These are phyloP conservation scores for Aspergillus oerlinghausenensis DNA, from an alignment of 2,329 filamentous ascomycete genomes.

Conservation along the genomic window DNA sequence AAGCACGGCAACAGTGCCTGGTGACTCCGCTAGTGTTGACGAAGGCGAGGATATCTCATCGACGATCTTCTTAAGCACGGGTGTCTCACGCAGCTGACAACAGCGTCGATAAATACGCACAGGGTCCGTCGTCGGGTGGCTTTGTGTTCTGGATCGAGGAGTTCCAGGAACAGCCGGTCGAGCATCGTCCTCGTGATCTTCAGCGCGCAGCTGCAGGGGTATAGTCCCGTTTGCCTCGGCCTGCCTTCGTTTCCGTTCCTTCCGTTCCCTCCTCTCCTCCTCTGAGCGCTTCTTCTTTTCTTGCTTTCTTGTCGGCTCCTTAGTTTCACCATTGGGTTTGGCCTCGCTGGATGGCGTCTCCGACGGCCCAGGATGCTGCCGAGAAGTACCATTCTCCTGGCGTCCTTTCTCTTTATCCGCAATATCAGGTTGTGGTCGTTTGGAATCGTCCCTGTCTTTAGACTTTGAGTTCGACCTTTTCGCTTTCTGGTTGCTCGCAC, in stretches of 20 bases:
- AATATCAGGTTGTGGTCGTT: conserved; percentile 55
- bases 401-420: conserved; percentile 54
- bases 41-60: conserved; percentile 73
- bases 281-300: conserved; percentile 96
- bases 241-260: conserved; percentile 78
- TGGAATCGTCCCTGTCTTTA: conserved; percentile 69
- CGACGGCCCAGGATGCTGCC: conserved; percentile 8
- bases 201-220: conserved; percentile 74
- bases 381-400: conserved; percentile 14
- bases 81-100: conserved; percentile 88
- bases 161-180: conserved; percentile 27
- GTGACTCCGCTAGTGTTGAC: conserved; percentile 58
- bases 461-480: conserved; percentile 50
- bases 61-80: conserved; percentile 84
- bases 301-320: conserved; percentile 65
- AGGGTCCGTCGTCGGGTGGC: conserved; percentile 80
- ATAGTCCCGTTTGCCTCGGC: conserved; percentile 84
- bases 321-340: conserved; percentile 25
- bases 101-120: conserved; percentile 89
- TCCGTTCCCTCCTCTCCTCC: conserved; percentile 84
- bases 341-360: conserved; percentile 21
- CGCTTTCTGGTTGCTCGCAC: conserved; percentile 26
- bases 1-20: conserved; percentile 74
- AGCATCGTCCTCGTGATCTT: conserved; percentile 59
- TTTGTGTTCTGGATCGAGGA: conserved; percentile 51